phyloP scores from a whole-genome alignment of 345 rosid species.

The Lagerstroemia speciosa region DNA sequence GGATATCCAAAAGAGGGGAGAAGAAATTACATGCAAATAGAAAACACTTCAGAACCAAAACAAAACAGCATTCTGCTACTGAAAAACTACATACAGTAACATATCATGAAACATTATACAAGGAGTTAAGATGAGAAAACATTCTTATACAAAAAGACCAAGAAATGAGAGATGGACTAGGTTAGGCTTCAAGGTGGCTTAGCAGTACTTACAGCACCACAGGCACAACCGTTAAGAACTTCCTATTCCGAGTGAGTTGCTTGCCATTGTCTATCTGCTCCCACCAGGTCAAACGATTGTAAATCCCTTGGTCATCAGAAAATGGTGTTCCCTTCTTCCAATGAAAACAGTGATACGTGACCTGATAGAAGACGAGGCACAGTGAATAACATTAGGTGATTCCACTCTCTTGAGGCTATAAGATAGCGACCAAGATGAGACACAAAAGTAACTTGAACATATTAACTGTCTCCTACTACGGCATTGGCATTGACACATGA shows the following conservation, averaged over 20 bases:
- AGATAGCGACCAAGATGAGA: background rate
- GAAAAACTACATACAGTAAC: background rate
- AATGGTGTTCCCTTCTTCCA: conserved; percentile 99
- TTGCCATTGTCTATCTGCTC: conserved; percentile 93
- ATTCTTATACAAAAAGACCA: background rate
- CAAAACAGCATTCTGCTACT: background rate
- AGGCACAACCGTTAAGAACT: conserved; percentile 91
- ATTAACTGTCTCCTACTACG: background rate
- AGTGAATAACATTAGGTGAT: background rate
- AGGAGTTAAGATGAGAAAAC: background rate
- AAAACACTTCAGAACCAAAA: too few species aligned
- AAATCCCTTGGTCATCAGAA: conserved; percentile 93
- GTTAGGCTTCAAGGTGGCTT: background rate
- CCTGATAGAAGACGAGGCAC: conserved; percentile 27
- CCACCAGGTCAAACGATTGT: conserved; percentile 95
- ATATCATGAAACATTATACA: background rate
- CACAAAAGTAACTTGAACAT: background rate
- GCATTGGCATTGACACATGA: too few species aligned
- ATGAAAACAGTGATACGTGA: conserved; percentile 92
- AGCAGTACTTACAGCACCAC: conserved; percentile 69
- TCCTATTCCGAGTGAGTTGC: conserved; percentile 93
- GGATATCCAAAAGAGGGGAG: background rate
- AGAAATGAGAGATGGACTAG: background rate
- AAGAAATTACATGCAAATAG: background rate
- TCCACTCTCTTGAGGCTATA: background rate